Evolutionary conservation across 2,329 filamentous ascomycete genomes (phyloP).

Genomic region (Incumbomyces lentus): DNA sequence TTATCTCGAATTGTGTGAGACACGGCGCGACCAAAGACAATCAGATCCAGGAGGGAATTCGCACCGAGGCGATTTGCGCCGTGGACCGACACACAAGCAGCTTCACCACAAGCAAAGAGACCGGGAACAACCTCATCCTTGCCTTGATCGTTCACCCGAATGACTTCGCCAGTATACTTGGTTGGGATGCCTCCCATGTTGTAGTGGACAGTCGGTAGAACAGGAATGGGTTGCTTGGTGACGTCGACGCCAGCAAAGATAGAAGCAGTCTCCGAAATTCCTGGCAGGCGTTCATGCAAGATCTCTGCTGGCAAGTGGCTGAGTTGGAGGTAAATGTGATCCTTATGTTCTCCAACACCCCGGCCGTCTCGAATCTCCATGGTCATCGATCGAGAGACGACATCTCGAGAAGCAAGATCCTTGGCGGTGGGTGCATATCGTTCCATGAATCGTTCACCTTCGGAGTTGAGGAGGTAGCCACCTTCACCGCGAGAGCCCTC

Average conservation of each 20-base stretch:
- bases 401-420: constrained; percentile 91
- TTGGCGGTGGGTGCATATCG: constrained; percentile 95
- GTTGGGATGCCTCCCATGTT: constrained; percentile 99
- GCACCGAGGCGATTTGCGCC: constrained; percentile 95
- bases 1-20: constrained; percentile 96
- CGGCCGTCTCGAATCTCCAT: constrained; percentile 95
- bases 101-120: constrained; percentile 93
- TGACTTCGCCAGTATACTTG: constrained; percentile 90
- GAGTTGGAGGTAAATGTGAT: constrained; percentile 97
- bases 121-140: constrained; percentile 90
- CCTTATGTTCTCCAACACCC: constrained; percentile 86
- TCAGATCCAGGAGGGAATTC: constrained; percentile 94
- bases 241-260: constrained; percentile 98
- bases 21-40: constrained; percentile 95
- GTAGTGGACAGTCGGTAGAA: constrained; percentile 95
- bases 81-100: constrained; percentile 94
- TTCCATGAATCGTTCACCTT: constrained; percentile 99
- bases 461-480: constrained; percentile 92
- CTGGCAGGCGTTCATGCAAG: constrained; percentile 88
- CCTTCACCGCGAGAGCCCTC: constrained; percentile 97
- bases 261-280: constrained; percentile 95
- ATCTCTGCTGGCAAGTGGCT: constrained; percentile 88
- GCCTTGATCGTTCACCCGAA: constrained; percentile 75
- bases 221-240: constrained; percentile 90
- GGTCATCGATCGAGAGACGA: constrained; percentile 96